Conservation (phyloP, 352 stramenopile genomes). For the Pythium grandisporangium region DNA sequence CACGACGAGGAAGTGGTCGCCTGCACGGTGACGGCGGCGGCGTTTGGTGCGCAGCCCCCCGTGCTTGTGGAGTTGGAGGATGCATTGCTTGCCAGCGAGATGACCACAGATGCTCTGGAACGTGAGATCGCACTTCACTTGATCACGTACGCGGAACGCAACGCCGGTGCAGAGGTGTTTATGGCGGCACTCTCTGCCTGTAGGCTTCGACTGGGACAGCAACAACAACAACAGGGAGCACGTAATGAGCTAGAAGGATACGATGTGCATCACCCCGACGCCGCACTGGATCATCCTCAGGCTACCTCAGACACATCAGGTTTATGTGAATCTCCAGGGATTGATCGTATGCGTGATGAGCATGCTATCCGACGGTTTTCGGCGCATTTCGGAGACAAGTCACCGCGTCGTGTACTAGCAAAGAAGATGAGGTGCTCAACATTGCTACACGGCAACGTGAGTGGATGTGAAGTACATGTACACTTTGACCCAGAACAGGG, state of each 20-base stretch:
- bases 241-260: no score
- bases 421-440: constrained; percentile 30
- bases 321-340: constrained; percentile 6
- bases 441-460: constrained; percentile 30
- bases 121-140: constrained; percentile 35
- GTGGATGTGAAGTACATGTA: constrained; percentile 40
- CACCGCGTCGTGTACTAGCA: constrained; percentile 16
- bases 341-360: constrained; percentile 35
- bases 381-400: constrained; percentile 21
- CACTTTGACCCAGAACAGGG: constrained; percentile 44
- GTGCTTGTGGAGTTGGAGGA: constrained; percentile 38
- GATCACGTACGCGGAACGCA: constrained; percentile 17
- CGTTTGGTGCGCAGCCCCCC: constrained; percentile 29
- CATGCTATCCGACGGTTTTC: constrained; percentile 38
- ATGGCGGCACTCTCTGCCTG: constrained; percentile 33
- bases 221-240: no score
- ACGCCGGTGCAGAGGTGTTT: constrained; percentile 28
- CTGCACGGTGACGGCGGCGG: constrained; percentile 27
- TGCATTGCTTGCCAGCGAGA: constrained; percentile 28
- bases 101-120: constrained; percentile 27
- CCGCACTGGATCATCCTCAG: not conserved
- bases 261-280: not conserved
- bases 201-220: constrained; percentile 21
- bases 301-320: no score
- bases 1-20: constrained; percentile 31